Base-by-base conservation (phyloP, 1,284 basidiomycete species). In the Tausonia pullulans region DNA sequence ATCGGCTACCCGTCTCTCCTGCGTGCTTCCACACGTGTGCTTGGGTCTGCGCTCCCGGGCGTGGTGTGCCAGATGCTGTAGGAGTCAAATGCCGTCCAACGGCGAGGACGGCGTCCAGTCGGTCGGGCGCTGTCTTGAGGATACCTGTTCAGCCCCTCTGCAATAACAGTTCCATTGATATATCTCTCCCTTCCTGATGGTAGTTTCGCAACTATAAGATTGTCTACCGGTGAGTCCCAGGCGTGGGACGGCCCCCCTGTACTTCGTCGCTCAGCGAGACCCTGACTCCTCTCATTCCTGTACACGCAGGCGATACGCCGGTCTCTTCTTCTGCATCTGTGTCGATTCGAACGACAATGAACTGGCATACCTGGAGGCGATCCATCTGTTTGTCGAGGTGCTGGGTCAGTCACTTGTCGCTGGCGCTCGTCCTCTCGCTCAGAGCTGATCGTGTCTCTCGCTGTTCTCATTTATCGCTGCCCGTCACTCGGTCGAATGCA, bases 311-410 rank as follows among this genome's bases (percentile, higher is more conserved):
- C 84, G 93, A 67, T 98, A 98, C 72, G 95, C 95, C 46, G 95
- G 95, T 2, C 84, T 98, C 16, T 98, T 97, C 81, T 98, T 98
- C 78, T 97, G 93, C 73, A 82, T 96, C 43, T 98, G 95, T 71
- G 91, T 98, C 8, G 95, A 98, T 72, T 90, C 90, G 39, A 94
- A 97, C 72, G 96, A 98, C 77, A 98, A 98, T 72, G 96, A 98
- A 74, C 81, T 98, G 64, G 92, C 93, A 0, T 97, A 96, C 74
- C 81, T 98, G 43, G 96, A 98, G 75, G 93, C 92, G 2, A 98
- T 98, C 64, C 95, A 98, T 75, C 82, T 98, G 3, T 98, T 98
- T 73, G 96, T 98, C 39, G 96, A 98, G 76, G 87, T 98, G n/a
- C 82, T 98, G 6, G 94, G 93, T 92, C 66, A 68, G 86, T 78